Evolutionary conservation across 306 rosid species (phyloP).

Genomic region (Luffa acutangula): DNA sequence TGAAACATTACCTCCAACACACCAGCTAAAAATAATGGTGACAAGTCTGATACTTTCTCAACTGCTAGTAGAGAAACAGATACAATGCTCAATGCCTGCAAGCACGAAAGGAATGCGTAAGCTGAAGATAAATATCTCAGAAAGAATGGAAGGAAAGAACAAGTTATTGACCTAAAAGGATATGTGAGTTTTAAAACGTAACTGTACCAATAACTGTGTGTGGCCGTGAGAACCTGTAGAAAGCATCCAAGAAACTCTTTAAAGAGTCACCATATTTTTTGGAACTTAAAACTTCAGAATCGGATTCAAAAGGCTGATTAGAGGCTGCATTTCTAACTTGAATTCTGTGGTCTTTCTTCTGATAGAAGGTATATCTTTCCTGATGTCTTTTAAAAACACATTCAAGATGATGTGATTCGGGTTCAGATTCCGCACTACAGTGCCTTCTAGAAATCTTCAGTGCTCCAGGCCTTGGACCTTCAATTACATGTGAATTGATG

Average conservation of each 20-base stretch:
- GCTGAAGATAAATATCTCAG: neutral
- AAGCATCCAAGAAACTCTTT: slow-evolving; percentile 46
- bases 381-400: slow-evolving; percentile 14
- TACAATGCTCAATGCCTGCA: slow-evolving; percentile 80
- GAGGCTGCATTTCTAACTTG: slow-evolving; percentile 46
- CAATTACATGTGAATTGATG: slow-evolving; percentile 28
- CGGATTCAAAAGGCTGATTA: slow-evolving; percentile 60
- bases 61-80: slow-evolving; percentile 92
- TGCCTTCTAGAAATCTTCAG: slow-evolving; percentile 26
- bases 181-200: slow-evolving; percentile 26
- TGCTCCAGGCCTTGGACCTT: slow-evolving; percentile 26
- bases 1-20: slow-evolving; percentile 61
- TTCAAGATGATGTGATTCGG: slow-evolving; percentile 15
- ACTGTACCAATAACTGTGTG: slow-evolving; percentile 97
- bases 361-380: slow-evolving; percentile 18
- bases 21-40: slow-evolving; percentile 73
- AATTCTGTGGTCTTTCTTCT: slow-evolving; percentile 15
- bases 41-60: slow-evolving; percentile 57
- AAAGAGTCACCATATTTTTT: slow-evolving; percentile 29
- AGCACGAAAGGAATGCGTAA: slow-evolving; percentile 12
- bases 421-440: slow-evolving; percentile 21
- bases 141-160: slow-evolving; percentile 11
- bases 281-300: slow-evolving; percentile 35
- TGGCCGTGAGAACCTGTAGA: slow-evolving; percentile 92
- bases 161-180: neutral